Conservation (phyloP, 192 early-diverging fungal genomes). For the Rhizoclosmatium globosum region DNA sequence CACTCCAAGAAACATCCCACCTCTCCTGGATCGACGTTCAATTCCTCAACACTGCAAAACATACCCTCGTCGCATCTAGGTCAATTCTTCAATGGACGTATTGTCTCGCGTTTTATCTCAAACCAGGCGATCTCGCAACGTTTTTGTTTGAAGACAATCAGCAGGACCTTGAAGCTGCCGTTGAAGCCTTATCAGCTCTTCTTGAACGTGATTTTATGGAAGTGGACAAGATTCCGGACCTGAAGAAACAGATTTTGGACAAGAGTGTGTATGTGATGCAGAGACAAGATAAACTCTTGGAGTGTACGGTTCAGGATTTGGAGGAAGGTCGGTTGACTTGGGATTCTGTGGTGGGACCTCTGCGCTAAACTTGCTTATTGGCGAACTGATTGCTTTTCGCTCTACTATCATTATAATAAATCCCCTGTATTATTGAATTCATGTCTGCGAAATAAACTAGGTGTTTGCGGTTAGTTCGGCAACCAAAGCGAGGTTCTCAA, state of each 20-base stretch:
- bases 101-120: constrained; percentile 93
- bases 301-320: constrained; percentile 87
- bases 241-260: constrained; percentile 88
- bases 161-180: constrained; percentile 94
- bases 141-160: constrained; percentile 98
- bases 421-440: too few species aligned
- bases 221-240: constrained; percentile 73
- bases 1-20: constrained; percentile 87
- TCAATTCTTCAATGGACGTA: constrained; percentile 97
- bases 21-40: constrained; percentile 99
- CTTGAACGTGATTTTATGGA: constrained; percentile 80
- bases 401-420: too few species aligned
- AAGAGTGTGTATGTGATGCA: constrained; percentile 89
- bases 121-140: constrained; percentile 77
- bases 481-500: too few species aligned
- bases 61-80: constrained; percentile 87
- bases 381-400: too few species aligned
- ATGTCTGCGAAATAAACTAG: too few species aligned
- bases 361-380: too few species aligned
- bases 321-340: constrained; percentile 83
- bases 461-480: too few species aligned
- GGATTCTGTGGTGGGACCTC: background rate
- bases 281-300: constrained; percentile 86
- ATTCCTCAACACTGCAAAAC: constrained; percentile 92
- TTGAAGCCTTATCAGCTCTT: constrained; percentile 89